These are phyloP conservation scores for Aspergillus nomiae DNA, from an alignment of 2,329 filamentous ascomycete species.

Conservation along the genomic window DNA sequence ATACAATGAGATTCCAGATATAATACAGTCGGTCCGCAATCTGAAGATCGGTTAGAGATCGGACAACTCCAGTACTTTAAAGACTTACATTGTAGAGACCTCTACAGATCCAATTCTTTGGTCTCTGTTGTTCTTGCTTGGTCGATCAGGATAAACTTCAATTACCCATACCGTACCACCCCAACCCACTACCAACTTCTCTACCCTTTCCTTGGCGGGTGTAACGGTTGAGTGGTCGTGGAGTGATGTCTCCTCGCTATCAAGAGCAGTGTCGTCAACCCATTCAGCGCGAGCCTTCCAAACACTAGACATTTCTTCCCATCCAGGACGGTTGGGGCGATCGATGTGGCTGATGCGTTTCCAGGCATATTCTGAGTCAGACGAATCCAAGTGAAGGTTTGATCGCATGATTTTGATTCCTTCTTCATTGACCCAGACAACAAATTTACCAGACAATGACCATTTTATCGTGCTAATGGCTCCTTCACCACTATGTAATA, in stretches of 20 bases:
- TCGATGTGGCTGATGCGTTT: constrained; percentile 92
- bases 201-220: constrained; percentile 49
- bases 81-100: constrained; percentile 83
- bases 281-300: constrained; percentile 93
- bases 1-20: constrained; percentile 96
- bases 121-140: constrained; percentile 69
- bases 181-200: constrained; percentile 92
- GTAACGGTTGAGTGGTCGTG: constrained; percentile 44
- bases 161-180: constrained; percentile 95
- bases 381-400: constrained; percentile 75
- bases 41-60: constrained; percentile 49
- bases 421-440: constrained; percentile 94
- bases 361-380: constrained; percentile 83
- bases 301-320: constrained; percentile 95
- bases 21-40: constrained; percentile 94
- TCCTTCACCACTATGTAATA: constrained; percentile 90
- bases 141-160: constrained; percentile 76
- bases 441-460: constrained; percentile 89
- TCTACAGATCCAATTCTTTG: constrained; percentile 78
- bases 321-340: constrained; percentile 79
- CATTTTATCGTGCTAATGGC: constrained; percentile 90
- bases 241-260: constrained; percentile 64
- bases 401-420: constrained; percentile 98
- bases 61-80: neutral
- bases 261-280: constrained; percentile 83